phyloP scores from a whole-genome alignment of 2,329 filamentous ascomycete species.

The Ceratocystis ficicola region DNA sequence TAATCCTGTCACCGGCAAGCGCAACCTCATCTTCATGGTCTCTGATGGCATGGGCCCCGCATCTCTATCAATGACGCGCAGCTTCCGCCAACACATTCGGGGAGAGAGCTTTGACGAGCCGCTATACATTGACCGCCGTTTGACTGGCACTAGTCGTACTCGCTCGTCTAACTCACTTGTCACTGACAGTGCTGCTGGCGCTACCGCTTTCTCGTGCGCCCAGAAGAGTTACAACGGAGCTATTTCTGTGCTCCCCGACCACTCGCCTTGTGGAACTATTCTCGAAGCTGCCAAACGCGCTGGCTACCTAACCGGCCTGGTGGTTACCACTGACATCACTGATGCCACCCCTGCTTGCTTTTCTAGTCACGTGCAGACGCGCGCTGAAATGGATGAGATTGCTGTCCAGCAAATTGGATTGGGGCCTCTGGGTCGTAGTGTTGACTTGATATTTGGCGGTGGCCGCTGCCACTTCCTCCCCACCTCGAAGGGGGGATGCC shows the following conservation, averaged over 20 bases:
- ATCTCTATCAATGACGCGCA: conserved; percentile 73
- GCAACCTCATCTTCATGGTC: conserved; percentile 97
- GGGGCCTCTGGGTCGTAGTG: conserved; percentile 71
- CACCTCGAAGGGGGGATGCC: conserved; percentile 70
- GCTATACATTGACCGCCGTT: conserved; percentile 70
- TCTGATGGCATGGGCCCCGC: conserved; percentile 97
- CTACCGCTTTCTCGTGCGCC: conserved; percentile 88
- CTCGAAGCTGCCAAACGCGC: conserved; percentile 87
- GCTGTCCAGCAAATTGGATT: conserved; percentile 85
- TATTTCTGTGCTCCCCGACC: conserved; percentile 77
- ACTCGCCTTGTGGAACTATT: conserved; percentile 77
- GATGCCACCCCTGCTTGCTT: conserved; percentile 96
- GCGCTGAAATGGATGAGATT: conserved; percentile 77
- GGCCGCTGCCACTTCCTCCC: conserved; percentile 87
- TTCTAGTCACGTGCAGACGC: conserved; percentile 69
- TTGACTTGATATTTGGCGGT: conserved; percentile 87
- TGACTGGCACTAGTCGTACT: conserved; percentile 83
- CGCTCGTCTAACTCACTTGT: conserved; percentile 73
- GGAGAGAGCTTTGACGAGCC: conserved; percentile 62
- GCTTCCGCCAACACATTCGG: conserved; percentile 67
- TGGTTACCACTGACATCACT: conserved; percentile 88
- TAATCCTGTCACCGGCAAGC: conserved; percentile 46
- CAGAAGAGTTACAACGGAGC: conserved; percentile 94
- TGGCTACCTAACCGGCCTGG: conserved; percentile 84
- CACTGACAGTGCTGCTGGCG: conserved; percentile 92